phyloP scores from a whole-genome alignment of 2,329 filamentous ascomycete species.

The Epichloe brachyelytri region DNA sequence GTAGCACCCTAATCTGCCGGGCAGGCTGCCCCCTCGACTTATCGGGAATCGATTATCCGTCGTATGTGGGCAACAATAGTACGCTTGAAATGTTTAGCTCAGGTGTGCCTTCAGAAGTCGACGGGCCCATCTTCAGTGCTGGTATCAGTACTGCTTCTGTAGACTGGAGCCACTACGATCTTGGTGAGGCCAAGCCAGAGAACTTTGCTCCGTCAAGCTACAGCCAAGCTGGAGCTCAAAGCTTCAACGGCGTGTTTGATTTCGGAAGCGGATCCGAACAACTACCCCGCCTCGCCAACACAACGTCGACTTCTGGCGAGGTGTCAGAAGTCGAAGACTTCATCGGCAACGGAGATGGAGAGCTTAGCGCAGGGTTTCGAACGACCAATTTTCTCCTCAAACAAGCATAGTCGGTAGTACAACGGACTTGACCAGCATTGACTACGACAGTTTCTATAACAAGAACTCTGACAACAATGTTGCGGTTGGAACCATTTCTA shows the following conservation, averaged over 20 bases:
- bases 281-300: slow-evolving; percentile 39
- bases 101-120: slow-evolving; percentile 34
- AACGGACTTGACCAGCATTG: slow-evolving; percentile 35
- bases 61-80: slow-evolving; percentile 30
- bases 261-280: slow-evolving; percentile 40
- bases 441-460: slow-evolving; percentile 44
- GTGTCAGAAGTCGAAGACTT: slow-evolving; percentile 55
- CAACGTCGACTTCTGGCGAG: slow-evolving; percentile 51
- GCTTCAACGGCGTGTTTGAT: slow-evolving; percentile 39
- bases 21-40: slow-evolving; percentile 45
- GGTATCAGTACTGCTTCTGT: slow-evolving; percentile 43
- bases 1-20: slow-evolving; percentile 39
- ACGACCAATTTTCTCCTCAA: slow-evolving; percentile 34
- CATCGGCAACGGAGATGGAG: slow-evolving; percentile 32
- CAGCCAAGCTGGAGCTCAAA: slow-evolving; percentile 37
- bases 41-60: slow-evolving; percentile 38
- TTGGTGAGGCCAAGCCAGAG: slow-evolving; percentile 30
- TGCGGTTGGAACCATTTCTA: slow-evolving; percentile 29
- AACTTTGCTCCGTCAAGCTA: slow-evolving; percentile 41
- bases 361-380: slow-evolving; percentile 33
- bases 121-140: slow-evolving; percentile 48
- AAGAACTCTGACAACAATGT: slow-evolving; percentile 27
- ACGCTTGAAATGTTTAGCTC: slow-evolving; percentile 40
- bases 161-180: slow-evolving; percentile 33
- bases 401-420: slow-evolving; percentile 27